Evolutionary conservation across 2,329 filamentous ascomycete species (phyloP).

Genomic region (Drechslerella stenobrocha): DNA sequence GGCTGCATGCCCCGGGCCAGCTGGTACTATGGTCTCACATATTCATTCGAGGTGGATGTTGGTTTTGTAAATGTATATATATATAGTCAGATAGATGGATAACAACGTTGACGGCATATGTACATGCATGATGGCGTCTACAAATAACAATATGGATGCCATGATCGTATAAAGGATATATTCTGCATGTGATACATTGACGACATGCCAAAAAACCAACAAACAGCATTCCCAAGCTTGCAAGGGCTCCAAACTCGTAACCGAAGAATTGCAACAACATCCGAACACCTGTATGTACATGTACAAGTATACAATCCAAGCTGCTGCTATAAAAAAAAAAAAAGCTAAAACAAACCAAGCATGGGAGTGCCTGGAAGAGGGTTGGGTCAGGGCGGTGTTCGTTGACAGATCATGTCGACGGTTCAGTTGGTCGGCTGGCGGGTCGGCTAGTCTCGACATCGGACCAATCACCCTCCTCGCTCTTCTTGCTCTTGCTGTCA

Average conservation of each 20-base stretch:
- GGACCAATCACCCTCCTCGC: conserved; percentile 48
- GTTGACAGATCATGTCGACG: conserved; percentile 13
- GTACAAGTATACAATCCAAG: conserved; percentile 20
- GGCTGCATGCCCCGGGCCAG: no score
- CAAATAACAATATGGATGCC: no score
- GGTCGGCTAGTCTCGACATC: conserved; percentile 48
- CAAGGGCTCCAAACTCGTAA: background rate
- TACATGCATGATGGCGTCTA: no score
- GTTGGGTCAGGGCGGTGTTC: background rate
- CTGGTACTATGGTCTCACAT: no score
- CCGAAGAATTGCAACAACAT: background rate
- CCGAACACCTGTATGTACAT: conserved; percentile 30
- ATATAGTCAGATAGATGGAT: no score
- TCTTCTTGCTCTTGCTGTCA: conserved; percentile 49
- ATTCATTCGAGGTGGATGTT: no score
- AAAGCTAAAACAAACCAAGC: background rate
- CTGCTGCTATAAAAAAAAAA: conserved; percentile 15
- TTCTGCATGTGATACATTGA: no score
- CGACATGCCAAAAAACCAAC: conserved; percentile 5
- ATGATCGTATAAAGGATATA: no score
- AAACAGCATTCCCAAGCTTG: background rate
- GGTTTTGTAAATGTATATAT: no score
- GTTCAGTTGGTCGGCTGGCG: conserved; percentile 39
- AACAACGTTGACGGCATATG: no score
- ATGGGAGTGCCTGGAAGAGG: background rate